phyloP scores from a whole-genome alignment of 345 rosid genomes.

The Citrus mangshanensis region DNA sequence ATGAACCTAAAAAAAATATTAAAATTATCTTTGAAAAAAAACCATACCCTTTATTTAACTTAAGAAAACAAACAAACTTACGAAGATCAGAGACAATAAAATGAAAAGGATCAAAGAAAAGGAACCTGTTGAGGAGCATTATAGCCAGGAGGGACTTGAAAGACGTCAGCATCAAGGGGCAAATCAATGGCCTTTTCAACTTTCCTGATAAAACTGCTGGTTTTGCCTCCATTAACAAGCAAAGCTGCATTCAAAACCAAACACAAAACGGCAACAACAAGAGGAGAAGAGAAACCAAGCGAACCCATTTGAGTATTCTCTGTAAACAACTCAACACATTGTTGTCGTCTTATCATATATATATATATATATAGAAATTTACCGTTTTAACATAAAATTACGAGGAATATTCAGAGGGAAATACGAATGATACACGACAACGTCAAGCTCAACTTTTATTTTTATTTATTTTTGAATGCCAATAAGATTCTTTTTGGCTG shows the following conservation, averaged over 20 bases:
- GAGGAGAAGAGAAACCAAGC: slow-evolving; percentile 11
- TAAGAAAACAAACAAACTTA: background rate
- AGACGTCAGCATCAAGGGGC: slow-evolving; percentile 80
- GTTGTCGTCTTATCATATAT: background rate
- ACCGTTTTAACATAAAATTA: background rate
- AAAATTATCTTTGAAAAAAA: slow-evolving; percentile 1
- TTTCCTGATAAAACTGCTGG: slow-evolving; percentile 60
- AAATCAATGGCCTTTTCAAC: slow-evolving; percentile 52
- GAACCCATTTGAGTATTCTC: slow-evolving; percentile 19
- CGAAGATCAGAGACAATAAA: background rate
- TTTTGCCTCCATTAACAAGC: slow-evolving; percentile 63
- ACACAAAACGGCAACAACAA: slow-evolving; percentile 27
- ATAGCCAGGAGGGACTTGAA: slow-evolving; percentile 58
- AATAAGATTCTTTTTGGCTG: background rate
- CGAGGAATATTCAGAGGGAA: slow-evolving; percentile 28
- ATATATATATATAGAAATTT: too few relatives aligned
- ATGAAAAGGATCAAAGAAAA: background rate
- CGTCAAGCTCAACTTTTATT: slow-evolving; percentile 5
- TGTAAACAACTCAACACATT: background rate
- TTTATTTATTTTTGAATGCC: background rate
- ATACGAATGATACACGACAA: background rate
- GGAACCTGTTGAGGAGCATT: slow-evolving; percentile 95
- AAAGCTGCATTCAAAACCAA: slow-evolving; percentile 37
- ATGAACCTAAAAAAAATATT: slow-evolving; percentile 47
- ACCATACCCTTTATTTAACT: background rate